Percentiles rank a stretch among this genome's conserved stretches.
Conservation (phyloP, 768 basidiomycete genomes). For the Mycena maculata region DNA sequence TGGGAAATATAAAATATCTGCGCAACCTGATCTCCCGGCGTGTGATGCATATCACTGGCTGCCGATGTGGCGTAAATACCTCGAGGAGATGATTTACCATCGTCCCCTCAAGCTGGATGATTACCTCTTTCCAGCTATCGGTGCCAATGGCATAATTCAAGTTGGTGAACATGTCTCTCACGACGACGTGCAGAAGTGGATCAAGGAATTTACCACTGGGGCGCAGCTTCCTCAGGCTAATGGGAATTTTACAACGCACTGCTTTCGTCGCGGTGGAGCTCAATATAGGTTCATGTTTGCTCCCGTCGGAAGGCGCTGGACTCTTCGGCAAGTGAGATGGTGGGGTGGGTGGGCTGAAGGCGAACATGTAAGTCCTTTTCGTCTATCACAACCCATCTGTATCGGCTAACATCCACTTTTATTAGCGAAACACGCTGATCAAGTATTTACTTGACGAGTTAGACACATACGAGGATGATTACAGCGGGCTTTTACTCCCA, state of each 20-base stretch:
- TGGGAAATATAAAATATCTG: conserved; percentile 15
- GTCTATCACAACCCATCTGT: neutral
- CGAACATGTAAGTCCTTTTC: conserved; percentile 33
- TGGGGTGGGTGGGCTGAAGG: conserved; percentile 53
- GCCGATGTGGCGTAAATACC: conserved; percentile 10
- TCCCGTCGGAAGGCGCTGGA: conserved; percentile 45
- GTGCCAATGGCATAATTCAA: conserved; percentile 35
- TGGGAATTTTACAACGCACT: conserved; percentile 44
- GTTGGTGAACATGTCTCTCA: conserved; percentile 21
- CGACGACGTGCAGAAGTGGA: conserved; percentile 41
- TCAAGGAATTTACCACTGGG: conserved; percentile 40
- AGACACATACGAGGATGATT: conserved; percentile 15
- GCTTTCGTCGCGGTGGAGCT: conserved; percentile 47
- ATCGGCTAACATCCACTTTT: neutral
- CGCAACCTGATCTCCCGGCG: neutral
- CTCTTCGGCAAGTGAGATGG: conserved; percentile 44
- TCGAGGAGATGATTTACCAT: conserved; percentile 36
- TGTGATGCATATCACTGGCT: neutral
- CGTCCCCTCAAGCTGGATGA: conserved; percentile 39
- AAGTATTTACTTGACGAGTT: conserved; percentile 40
- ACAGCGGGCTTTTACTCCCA: conserved; percentile 12
- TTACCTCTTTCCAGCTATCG: conserved; percentile 47
- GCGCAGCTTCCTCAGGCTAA: conserved; percentile 2
- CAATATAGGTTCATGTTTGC: conserved; percentile 52
- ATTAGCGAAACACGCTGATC: conserved; percentile 35